Conservation (phyloP, 225 moss, liverwort and hornwort species). For the Thuidium tamariscinum region DNA sequence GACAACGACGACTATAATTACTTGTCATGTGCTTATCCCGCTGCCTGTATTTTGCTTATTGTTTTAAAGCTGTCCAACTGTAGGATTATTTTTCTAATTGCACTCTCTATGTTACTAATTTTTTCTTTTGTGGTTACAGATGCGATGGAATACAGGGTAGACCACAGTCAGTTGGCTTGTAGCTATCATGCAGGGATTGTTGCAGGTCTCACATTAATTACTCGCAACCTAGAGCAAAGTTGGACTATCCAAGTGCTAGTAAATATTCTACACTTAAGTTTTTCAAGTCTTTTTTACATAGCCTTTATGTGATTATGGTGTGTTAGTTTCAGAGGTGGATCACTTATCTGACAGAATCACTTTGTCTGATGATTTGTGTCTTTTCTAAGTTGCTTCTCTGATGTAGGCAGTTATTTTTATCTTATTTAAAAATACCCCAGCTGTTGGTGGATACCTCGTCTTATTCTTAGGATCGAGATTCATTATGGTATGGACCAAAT, state of each 20-base stretch:
- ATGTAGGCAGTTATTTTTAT: not conserved
- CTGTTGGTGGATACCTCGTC: not conserved
- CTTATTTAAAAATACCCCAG: no score
- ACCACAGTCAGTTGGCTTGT: slow-evolving; percentile 89
- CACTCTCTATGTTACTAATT: not conserved
- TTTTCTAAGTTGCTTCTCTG: not conserved
- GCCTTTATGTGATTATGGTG: not conserved
- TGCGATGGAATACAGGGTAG: slow-evolving; percentile 47
- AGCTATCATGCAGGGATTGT: slow-evolving; percentile 84
- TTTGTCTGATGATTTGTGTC: not conserved
- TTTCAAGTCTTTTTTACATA: not conserved
- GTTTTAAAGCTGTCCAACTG: not conserved
- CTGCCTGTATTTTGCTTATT: no score
- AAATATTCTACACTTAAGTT: not conserved
- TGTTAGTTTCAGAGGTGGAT: not conserved
- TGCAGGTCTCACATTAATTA: slow-evolving; percentile 72
- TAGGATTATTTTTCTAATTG: not conserved
- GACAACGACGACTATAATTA: not conserved
- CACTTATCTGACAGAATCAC: not conserved
- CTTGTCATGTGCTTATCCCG: not conserved
- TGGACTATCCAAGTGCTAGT: slow-evolving; percentile 55
- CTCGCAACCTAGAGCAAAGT: slow-evolving; percentile 57
- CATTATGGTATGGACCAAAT: not conserved
- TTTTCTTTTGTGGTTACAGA: slow-evolving; percentile 11
- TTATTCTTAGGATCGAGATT: not conserved